phyloP scores from a whole-genome alignment of 768 basidiomycete genomes.

The Suillus luteus region DNA sequence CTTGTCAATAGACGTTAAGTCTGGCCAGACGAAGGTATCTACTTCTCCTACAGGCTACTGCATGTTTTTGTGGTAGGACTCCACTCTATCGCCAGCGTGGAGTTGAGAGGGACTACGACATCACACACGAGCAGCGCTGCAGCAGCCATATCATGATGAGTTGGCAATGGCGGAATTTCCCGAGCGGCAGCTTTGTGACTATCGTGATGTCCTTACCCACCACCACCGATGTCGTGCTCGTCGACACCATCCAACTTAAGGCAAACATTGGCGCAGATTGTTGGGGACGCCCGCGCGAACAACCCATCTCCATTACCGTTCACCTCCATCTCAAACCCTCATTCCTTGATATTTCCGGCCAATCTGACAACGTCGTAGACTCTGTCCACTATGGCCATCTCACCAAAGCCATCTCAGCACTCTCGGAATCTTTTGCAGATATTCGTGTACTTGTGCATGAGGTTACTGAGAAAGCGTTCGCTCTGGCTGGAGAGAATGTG shows the following conservation, averaged over 20 bases:
- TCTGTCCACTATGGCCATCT: constrained; percentile 31
- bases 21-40: too few species aligned
- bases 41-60: too few species aligned
- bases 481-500: constrained; percentile 38
- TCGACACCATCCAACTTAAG: constrained; percentile 44
- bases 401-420: constrained; percentile 29
- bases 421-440: neutral
- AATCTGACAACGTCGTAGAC: constrained; percentile 52
- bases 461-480: constrained; percentile 41
- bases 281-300: constrained; percentile 49
- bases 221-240: constrained; percentile 45
- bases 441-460: constrained; percentile 30
- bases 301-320: constrained; percentile 55
- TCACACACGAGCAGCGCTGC: too few species aligned
- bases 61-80: too few species aligned
- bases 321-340: constrained; percentile 41
- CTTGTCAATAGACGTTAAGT: too few species aligned
- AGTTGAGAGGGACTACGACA: too few species aligned
- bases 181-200: too few species aligned
- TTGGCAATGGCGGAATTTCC: too few species aligned
- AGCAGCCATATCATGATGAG: too few species aligned
- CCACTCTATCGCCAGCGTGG: too few species aligned
- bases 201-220: neutral
- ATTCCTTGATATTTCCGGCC: constrained; percentile 47
- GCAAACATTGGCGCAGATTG: constrained; percentile 50